Evolutionary conservation across 2,329 filamentous ascomycete genomes (phyloP), one percentile per base, ranked within the genome.

Genomic region (Trichoderma oligosporum): DNA sequence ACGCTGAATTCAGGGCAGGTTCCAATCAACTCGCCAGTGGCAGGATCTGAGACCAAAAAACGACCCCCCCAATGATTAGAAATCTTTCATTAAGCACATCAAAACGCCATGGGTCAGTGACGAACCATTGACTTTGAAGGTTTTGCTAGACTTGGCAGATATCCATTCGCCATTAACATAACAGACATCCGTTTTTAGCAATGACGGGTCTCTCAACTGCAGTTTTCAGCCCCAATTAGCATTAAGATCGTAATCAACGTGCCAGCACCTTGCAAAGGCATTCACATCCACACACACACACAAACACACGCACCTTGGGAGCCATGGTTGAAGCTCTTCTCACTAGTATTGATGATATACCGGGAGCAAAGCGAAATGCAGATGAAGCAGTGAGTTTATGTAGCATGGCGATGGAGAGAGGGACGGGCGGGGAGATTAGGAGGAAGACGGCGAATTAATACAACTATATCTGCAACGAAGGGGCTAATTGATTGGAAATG

Each of bases 141-240:
- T 96, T 81, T 95, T 86, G 69, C 91, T 90, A 1, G 91, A 96
- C 68, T 85, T 83, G 65, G 93, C 89, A 65, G 82, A 81, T 61
- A 95, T 83, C 89, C 92, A 99, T 81, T 96, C 82, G 67, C 94
- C 94, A 71, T 99, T 93, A 68, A 97, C 86, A 70, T 93, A 97
- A 67, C 85, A 83, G 59, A 84, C 82, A 70, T 92, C 83, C 65
- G 87, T 84, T 77, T 95, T 97, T 67, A 97, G 83, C 60, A 99
- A 82, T 22, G 87, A 89, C 33, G 83, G 82, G 65, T 93, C 89
- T 68, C 85, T 89, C 67, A 93, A 83, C 86, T 91, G 49, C 5
- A 18, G 20, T 5, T 7, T 11, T 29, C 29, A 27, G 25, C 18
- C 16, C 38, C 4, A 24, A 45, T 58, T 42, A 51, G 45, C 29